Conservation (phyloP, 2,329 filamentous ascomycete species). For the Sclerotinia sclerotiorum region DNA sequence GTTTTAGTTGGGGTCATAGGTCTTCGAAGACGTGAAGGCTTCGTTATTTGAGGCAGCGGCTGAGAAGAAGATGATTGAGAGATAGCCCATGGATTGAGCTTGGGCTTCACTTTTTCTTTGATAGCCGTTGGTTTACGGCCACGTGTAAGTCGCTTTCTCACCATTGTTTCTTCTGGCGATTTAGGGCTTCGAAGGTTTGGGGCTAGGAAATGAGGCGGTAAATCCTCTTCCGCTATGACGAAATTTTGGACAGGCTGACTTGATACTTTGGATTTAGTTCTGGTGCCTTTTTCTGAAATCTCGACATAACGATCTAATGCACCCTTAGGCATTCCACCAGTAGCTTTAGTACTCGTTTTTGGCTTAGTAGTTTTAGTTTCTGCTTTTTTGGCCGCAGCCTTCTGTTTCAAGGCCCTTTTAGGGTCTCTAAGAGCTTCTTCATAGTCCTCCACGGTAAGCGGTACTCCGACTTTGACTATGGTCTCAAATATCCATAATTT, state of each 20-base stretch:
- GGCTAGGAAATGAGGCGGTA: constrained; percentile 29
- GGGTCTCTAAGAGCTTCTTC: constrained; percentile 46
- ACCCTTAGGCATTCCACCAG: constrained; percentile 38
- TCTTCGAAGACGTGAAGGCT: constrained; percentile 1
- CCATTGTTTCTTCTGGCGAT: neutral
- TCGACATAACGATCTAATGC: constrained; percentile 41
- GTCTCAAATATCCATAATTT: constrained; percentile 68
- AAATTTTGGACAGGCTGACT: neutral
- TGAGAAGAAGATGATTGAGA: constrained; percentile 19
- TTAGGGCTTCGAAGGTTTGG: neutral
- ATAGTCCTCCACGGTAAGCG: constrained; percentile 65
- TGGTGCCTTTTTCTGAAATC: constrained; percentile 34
- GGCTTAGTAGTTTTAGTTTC: constrained; percentile 20
- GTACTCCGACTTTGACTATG: constrained; percentile 63
- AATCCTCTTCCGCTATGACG: constrained; percentile 9
- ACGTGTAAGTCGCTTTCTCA: constrained; percentile 11
- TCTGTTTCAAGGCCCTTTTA: constrained; percentile 32
- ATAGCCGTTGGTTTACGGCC: neutral
- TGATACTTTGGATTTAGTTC: constrained; percentile 15
- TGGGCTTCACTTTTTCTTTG: constrained; percentile 17
- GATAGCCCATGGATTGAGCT: constrained; percentile 19
- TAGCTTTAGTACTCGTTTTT: constrained; percentile 27
- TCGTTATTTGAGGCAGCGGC: constrained; percentile 6
- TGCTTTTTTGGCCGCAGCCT: constrained; percentile 33
- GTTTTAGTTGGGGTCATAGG: neutral